Base-by-base conservation (phyloP, 495 filamentous ascomycete genomes). In the Hypoxylon fuscum region DNA sequence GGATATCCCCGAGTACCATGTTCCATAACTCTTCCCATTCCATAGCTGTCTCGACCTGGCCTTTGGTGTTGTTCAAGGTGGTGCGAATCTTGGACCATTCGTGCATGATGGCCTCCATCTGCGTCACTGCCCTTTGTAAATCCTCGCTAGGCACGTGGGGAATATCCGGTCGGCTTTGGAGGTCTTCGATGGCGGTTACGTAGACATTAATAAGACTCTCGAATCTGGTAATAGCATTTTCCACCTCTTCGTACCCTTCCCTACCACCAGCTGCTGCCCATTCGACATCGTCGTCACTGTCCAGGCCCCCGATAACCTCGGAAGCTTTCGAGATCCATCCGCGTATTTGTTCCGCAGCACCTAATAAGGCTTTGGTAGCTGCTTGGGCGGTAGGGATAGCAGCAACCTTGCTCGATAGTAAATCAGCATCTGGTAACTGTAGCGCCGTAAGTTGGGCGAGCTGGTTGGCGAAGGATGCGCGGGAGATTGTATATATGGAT, bases 11-110 rank as follows among this genome's bases (percentile, higher is more conserved):
- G 14, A 98, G 78, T 15, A 98, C 92, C 69, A 82, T 91, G 63
- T 90, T 90, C 93, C 94, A 97, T 17, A 98, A 80, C 76, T 98
- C 95, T 72, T 96, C 93, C 94, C 94, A 98, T 65, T 98, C 95
- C 92, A 97, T 93, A 6, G 95, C 95, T 45, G 96, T 82, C 74
- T 97, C 95, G 5, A 98, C 94, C 62, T 97, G 93, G 34, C 85
- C 84, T 68, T 97, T 96, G 44, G 96, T 87, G 27, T 76, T 86
- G 61, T 86, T 87, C 34, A 98, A 74, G 14, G 88, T 88, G 12
- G 70, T 79, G 65, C 90, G 88, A 55, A 97, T 90, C 59, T 88
- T 85, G 2, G 84, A 78, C 95, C 95, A 98, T 63, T 90, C 90
- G n/a, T 80, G 78, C 53, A 96, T 72, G 35, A 96, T 96, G 12